Evolutionary conservation across 176 grass and related monocot species (phyloP), one percentile per base, ranked within the genome.

Genomic region (Rhynchospora tenuis): DNA sequence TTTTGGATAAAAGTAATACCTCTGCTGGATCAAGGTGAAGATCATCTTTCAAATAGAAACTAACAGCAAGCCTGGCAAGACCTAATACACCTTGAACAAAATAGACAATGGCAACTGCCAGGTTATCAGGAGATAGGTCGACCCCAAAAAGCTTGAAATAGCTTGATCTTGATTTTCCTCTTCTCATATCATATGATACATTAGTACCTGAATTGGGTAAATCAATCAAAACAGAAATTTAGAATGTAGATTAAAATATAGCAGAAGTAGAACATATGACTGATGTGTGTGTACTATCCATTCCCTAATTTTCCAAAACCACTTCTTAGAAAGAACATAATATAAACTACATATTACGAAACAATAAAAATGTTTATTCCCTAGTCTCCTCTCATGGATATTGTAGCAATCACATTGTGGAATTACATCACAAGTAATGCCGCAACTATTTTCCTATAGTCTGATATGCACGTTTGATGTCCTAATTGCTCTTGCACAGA

Each of bases 11-110:
- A 38, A 81, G 48, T 67, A 71, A 28, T 87, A 90, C 97, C 97
- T 99, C 97, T 78, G 97, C 93, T 63, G 97, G 97, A 89, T 99
- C 89, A 38, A 99, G 97, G 81, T 83, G 97, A 86, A 99, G 97
- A 83, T 96, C 89, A 38, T 99, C 97, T 82, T 99, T 99, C 61
- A 99, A 88, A 86, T 94, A 99, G 73, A 99, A 99, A 83, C 81
- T 96, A 64, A 99, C 91, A 88, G 97, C 97, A 89, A 99, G 97
- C 83, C 97, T 89, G 24, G 97, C 89, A 67, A 99, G 91, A 29
- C 97, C 93, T 88, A 99, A 88, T 86, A 99, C 97, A 31, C 97
- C 97, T 99, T 99, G 97, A 52, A 99, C 93, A 90, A 99, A 99
- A 86, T 99, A 99, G 24, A 99, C 97, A 79, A 92, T 95, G 64